Evolutionary conservation across 306 rosid species (phyloP), one percentile per base, ranked within the genome.

Genomic region (Hippophae tibetana): DNA sequence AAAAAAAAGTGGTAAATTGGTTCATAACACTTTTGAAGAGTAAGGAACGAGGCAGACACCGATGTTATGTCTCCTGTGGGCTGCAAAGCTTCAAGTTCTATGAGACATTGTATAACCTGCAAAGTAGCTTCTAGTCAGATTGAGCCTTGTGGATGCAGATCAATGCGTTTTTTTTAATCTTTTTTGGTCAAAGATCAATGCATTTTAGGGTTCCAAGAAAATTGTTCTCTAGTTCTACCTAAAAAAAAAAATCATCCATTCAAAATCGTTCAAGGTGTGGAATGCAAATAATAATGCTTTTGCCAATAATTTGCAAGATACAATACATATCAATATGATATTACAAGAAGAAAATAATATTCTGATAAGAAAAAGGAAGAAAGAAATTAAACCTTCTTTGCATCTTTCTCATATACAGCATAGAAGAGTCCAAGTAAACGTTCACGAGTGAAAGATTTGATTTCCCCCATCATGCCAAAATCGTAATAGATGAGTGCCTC

Each of bases 381-480:
- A 31, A 43, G 54, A 62, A 70, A 65, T 31, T 40, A 54, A 6
- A 90, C 97, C 97, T 87, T 90, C 73, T 83, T 87, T 48, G 90
- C 89, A 76, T 90, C 94, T 76, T 90, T 83, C 71, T 90, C 97
- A 67, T 83, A 90, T 70, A 90, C 65, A 46, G 89, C 62, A 74
- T 90, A 87, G 50, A 90, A 90, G 66, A 90, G 90, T 57, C 87
- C 97, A 31, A 90, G 90, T 74, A 90, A 68, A 67, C 94, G 79
- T 84, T 82, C 90, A 27, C 90, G 72, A 52, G 97, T 90, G 77
- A 90, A 90, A 42, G 94, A 67, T 65, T 90, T 87, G 67, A 90
- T 90, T 61, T 85, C 95, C 49, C 97, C 97, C 97, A 87, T 87
- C 97, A 87, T 90, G 64, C 97, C 97, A 72, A 90, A 90, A 78